These are phyloP conservation scores for Alternaria gansuensis DNA, from an alignment of 2,329 filamentous ascomycete genomes.

Conservation along the genomic window DNA sequence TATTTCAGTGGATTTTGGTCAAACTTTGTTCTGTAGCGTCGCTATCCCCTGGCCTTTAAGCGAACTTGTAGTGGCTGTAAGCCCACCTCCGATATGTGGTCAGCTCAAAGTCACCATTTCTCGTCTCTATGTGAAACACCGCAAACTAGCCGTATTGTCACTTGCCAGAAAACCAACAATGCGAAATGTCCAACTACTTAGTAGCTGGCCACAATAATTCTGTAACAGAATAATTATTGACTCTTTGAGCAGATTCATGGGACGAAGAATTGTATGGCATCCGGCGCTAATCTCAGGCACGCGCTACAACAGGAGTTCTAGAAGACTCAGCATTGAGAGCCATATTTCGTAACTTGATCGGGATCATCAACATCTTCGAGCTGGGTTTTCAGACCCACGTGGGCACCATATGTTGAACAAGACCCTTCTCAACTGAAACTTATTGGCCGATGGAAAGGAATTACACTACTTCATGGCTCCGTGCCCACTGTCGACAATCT, in stretches of 20 bases:
- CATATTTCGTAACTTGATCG: conserved; percentile 4
- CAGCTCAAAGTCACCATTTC: conserved; percentile 27
- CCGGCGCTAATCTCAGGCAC: conserved; percentile 13
- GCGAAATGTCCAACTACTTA: conserved; percentile 5
- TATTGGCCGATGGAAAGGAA: conserved; percentile 20
- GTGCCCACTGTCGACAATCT: conserved; percentile 26
- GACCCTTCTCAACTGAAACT: conserved; percentile 22
- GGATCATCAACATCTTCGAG: conserved; percentile 7
- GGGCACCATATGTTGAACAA: conserved; percentile 15
- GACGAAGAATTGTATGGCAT: conserved; percentile 5
- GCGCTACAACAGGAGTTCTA: conserved; percentile 11
- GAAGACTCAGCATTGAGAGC: conserved; percentile 4
- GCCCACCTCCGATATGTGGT: conserved; percentile 23
- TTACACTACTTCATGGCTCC: conserved; percentile 19
- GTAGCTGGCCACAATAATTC: background rate
- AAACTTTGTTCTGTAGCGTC: conserved; percentile 17
- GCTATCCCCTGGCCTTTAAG: conserved; percentile 22
- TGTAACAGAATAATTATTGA: conserved; percentile 3
- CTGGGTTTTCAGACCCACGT: conserved; percentile 15
- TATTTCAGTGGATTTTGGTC: conserved; percentile 15
- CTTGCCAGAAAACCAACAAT: conserved; percentile 10
- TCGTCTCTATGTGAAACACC: conserved; percentile 14
- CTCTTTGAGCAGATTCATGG: conserved; percentile 10
- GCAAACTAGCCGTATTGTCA: conserved; percentile 11
- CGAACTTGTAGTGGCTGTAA: conserved; percentile 23